Conservation (phyloP, 768 basidiomycete genomes). For the Naganishia vishniacii region DNA sequence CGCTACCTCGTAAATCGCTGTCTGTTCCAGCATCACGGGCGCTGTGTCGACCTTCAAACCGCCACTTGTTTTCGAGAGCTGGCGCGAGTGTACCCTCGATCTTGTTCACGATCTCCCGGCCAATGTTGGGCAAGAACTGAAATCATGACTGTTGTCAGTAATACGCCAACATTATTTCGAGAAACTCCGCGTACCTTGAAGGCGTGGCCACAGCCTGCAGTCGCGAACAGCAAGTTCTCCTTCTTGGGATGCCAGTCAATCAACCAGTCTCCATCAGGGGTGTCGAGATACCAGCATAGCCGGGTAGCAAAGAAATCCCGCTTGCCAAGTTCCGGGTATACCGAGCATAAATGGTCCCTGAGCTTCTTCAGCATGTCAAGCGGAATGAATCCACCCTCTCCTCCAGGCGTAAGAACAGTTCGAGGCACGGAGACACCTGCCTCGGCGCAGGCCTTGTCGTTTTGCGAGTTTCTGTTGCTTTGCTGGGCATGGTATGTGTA, state of each 20-base stretch:
- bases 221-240: slow-evolving; percentile 65
- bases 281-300: slow-evolving; percentile 92
- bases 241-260: slow-evolving; percentile 65
- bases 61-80: slow-evolving; percentile 59
- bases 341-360: slow-evolving; percentile 54
- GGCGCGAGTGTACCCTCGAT: slow-evolving; percentile 62
- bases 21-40: slow-evolving; percentile 25
- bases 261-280: slow-evolving; percentile 79
- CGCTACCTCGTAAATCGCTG: slow-evolving; percentile 37
- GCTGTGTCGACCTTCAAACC: slow-evolving; percentile 50
- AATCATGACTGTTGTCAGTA: neutral
- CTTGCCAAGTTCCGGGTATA: slow-evolving; percentile 68
- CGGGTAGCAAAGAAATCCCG: slow-evolving; percentile 68
- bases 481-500: slow-evolving; percentile 55
- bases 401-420: slow-evolving; percentile 61
- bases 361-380: slow-evolving; percentile 54
- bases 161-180: neutral
- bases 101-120: slow-evolving; percentile 66
- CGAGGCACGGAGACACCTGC: slow-evolving; percentile 65
- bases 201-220: slow-evolving; percentile 80
- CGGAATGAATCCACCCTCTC: slow-evolving; percentile 63
- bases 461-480: slow-evolving; percentile 24
- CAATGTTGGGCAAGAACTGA: slow-evolving; percentile 82
- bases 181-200: slow-evolving; percentile 60
- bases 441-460: slow-evolving; percentile 37